Conservation (phyloP, 148 eudicot species). For the Oxyria digyna region DNA sequence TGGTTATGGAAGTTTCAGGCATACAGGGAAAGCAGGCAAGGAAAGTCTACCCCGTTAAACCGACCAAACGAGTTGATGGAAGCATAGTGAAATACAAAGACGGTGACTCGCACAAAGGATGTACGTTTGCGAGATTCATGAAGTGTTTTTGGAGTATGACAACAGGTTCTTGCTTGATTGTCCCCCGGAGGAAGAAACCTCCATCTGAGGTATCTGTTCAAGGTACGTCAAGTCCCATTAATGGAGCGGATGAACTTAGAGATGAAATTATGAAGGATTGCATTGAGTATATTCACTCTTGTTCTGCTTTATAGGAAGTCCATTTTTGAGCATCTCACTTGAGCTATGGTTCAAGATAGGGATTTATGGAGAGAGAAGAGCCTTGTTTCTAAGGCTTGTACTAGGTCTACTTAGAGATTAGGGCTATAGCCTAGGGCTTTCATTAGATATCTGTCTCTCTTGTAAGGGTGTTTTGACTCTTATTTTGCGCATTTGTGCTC, state of each 20-base stretch:
- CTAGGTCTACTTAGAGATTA: too few relatives aligned
- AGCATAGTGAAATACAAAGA: neutral
- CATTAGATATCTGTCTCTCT: too few relatives aligned
- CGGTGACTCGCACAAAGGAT: neutral
- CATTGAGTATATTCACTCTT: constrained; percentile 4
- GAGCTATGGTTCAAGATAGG: too few relatives aligned
- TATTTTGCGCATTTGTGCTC: too few relatives aligned
- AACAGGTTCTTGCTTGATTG: neutral
- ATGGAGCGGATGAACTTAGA: neutral
- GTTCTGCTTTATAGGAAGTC: neutral
- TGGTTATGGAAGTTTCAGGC: neutral
- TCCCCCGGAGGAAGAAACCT: neutral
- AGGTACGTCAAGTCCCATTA: neutral
- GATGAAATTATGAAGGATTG: neutral
- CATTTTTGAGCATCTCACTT: neutral
- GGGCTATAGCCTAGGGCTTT: too few relatives aligned
- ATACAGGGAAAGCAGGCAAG: neutral
- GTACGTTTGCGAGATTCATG: neutral
- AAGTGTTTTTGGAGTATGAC: constrained; percentile 1
- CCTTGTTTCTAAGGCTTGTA: too few relatives aligned
- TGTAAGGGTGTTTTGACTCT: too few relatives aligned
- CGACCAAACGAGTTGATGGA: neutral
- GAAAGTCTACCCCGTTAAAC: neutral
- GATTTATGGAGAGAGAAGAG: too few relatives aligned
- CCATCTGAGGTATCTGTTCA: neutral